These are phyloP conservation scores for Aureobasidium sp. DNA, from an alignment of 2,329 filamentous ascomycete genomes.

Conservation along the genomic window DNA sequence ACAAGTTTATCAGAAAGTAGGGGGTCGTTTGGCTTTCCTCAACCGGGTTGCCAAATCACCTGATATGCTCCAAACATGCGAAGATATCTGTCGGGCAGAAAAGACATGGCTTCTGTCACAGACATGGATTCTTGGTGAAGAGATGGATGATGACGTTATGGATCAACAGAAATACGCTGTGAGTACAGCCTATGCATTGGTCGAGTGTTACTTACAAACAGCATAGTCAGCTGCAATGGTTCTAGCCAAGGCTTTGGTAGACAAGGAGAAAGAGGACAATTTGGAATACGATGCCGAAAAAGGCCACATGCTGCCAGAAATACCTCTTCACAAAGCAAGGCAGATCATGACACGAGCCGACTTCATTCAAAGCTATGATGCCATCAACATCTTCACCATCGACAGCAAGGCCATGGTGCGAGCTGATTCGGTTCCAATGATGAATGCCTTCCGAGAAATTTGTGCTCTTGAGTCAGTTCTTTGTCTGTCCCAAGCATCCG, in stretches of 20 bases:
- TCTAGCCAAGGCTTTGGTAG: constrained; percentile 83
- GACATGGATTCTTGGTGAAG: constrained; percentile 66
- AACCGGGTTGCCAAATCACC: constrained; percentile 80
- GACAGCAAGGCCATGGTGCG: constrained; percentile 79
- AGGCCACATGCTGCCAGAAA: constrained; percentile 72
- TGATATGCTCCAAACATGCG: constrained; percentile 73
- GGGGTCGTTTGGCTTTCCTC: constrained; percentile 80
- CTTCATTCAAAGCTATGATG: constrained; percentile 88
- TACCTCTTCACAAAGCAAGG: constrained; percentile 74
- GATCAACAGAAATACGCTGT: constrained; percentile 94
- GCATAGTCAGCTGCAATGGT: constrained; percentile 80
- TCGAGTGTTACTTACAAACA: neutral
- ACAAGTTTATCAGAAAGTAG: constrained; percentile 77
- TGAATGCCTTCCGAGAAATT: constrained; percentile 80
- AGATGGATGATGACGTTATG: constrained; percentile 96
- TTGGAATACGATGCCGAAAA: constrained; percentile 53
- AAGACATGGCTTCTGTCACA: constrained; percentile 75
- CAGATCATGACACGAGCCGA: constrained; percentile 94
- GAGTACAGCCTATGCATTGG: constrained; percentile 33
- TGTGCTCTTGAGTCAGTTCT: constrained; percentile 50
- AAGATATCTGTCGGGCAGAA: constrained; percentile 63
- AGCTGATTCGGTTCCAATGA: constrained; percentile 94
- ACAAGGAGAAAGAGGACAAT: constrained; percentile 61
- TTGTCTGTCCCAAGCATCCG: neutral
- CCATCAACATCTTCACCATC: constrained; percentile 92